Percentiles rank a stretch among this genome's conserved stretches.
Conservation (phyloP, 1,139 yeast genomes). For the Taphrina pruni region DNA sequence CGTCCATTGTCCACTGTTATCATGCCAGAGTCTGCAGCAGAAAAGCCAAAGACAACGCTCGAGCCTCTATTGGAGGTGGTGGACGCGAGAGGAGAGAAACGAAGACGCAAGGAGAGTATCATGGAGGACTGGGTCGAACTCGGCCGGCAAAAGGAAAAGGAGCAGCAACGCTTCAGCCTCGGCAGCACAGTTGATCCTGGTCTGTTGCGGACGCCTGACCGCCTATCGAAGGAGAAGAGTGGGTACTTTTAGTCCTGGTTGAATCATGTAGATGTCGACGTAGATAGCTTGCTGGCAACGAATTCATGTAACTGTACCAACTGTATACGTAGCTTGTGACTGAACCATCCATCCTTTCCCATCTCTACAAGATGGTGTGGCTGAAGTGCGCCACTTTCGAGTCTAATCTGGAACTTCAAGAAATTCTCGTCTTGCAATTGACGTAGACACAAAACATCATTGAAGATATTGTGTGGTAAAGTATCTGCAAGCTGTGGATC, state of each 20-base stretch:
- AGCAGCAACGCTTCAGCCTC: slow-evolving; percentile 11
- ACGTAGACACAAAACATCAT: not conserved
- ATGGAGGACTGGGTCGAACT: slow-evolving; percentile 35
- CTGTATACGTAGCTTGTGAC: not conserved
- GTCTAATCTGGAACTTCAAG: not conserved
- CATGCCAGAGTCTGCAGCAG: slow-evolving; percentile 1
- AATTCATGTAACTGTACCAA: too few species aligned
- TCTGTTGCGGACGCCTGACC: not conserved
- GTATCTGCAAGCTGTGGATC: not conserved
- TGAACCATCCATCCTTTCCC: not conserved
- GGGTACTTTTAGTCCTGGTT: slow-evolving; percentile 9
- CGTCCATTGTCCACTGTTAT: not conserved
- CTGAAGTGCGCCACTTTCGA: not conserved
- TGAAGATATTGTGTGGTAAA: too few species aligned
- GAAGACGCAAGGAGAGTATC: slow-evolving; percentile 14
- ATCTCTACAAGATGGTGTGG: not conserved
- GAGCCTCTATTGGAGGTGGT: not conserved
- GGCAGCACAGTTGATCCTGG: not conserved
- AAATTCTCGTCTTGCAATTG: not conserved
- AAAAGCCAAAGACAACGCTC: not conserved
- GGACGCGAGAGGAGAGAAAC: slow-evolving; percentile 6
- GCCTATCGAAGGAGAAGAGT: slow-evolving; percentile 1
- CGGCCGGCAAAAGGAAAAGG: slow-evolving; percentile 10
- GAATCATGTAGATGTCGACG: not conserved
- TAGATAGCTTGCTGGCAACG: not conserved